phyloP scores from a whole-genome alignment of 225 moss, liverwort and hornwort genomes.

The Antitrichia curtipendula region DNA sequence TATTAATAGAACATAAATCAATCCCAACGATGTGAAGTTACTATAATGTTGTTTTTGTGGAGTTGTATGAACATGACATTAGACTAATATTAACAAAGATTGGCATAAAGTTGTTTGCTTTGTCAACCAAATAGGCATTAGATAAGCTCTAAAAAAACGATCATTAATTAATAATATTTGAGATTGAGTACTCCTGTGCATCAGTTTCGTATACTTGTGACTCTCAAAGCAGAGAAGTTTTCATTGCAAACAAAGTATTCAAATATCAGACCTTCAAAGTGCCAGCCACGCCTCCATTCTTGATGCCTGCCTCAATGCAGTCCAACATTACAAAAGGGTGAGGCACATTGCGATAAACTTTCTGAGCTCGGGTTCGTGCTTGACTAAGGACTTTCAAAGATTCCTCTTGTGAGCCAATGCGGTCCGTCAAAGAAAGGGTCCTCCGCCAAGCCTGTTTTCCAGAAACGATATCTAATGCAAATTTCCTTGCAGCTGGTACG shows the following conservation, averaged over 20 bases:
- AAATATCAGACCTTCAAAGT: constrained; percentile 30
- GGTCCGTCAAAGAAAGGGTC: constrained; percentile 49
- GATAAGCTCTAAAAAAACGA: not conserved
- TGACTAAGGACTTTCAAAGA: constrained; percentile 37
- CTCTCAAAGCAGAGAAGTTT: not conserved
- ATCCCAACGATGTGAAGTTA: not conserved
- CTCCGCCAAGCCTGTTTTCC: constrained; percentile 56
- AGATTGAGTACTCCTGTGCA: not conserved
- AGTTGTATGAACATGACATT: not conserved
- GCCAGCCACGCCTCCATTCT: constrained; percentile 40
- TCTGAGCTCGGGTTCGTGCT: constrained; percentile 39
- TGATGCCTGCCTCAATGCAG: constrained; percentile 55
- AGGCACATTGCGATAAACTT: constrained; percentile 51
- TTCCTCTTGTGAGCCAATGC: constrained; percentile 43
- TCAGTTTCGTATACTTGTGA: not conserved
- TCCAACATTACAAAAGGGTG: constrained; percentile 71
- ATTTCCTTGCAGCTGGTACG: constrained; percentile 34
- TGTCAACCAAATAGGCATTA: not conserved
- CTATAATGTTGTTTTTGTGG: not conserved
- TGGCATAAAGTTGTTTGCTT: not conserved
- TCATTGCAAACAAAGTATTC: not conserved
- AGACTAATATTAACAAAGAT: not conserved
- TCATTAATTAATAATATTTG: not conserved
- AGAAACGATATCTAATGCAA: constrained; percentile 55
- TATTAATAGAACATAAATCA: not conserved